Evolutionary conservation across 108 stramenopile genomes (phyloP).

Genomic region (Bacterosira constricta): DNA sequence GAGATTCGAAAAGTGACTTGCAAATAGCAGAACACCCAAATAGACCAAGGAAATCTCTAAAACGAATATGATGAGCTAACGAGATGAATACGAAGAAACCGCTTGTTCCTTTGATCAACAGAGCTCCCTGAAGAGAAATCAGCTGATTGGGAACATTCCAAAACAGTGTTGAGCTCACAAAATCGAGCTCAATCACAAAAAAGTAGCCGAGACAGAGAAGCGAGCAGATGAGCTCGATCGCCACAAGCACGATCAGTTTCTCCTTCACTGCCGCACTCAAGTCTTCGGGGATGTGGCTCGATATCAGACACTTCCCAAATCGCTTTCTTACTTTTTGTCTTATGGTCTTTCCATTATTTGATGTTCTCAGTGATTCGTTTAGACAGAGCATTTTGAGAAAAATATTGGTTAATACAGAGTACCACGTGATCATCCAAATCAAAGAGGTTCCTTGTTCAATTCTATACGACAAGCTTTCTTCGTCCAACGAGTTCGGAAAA

Average conservation of each 20-base stretch:
- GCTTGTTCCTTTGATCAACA: constrained; percentile 13
- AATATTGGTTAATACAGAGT: constrained; percentile 6
- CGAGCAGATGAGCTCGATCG: constrained; percentile 19
- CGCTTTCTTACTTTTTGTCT: not conserved
- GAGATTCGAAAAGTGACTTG: not conserved
- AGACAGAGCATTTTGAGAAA: not conserved
- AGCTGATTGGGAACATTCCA: constrained; percentile 6
- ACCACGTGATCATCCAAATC: constrained; percentile 10
- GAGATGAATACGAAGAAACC: constrained; percentile 17
- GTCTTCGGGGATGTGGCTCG: not conserved
- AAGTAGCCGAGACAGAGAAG: constrained; percentile 2
- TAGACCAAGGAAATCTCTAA: constrained; percentile 10
- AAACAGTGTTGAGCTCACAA: not conserved
- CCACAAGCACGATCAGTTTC: constrained; percentile 5
- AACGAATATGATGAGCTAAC: constrained; percentile 10
- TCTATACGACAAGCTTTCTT: not conserved
- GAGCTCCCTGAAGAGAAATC: constrained; percentile 14
- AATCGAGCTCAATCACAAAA: constrained; percentile 10
- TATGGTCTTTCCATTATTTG: not conserved
- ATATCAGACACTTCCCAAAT: not conserved
- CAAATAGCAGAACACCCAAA: constrained; percentile 4
- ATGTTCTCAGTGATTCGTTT: not conserved
- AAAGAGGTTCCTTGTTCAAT: constrained; percentile 9
- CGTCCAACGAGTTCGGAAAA: not conserved
- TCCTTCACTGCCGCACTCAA: not conserved